Evolutionary conservation across 2,329 filamentous ascomycete species (phyloP).

Genomic region (Epichloe typhina): DNA sequence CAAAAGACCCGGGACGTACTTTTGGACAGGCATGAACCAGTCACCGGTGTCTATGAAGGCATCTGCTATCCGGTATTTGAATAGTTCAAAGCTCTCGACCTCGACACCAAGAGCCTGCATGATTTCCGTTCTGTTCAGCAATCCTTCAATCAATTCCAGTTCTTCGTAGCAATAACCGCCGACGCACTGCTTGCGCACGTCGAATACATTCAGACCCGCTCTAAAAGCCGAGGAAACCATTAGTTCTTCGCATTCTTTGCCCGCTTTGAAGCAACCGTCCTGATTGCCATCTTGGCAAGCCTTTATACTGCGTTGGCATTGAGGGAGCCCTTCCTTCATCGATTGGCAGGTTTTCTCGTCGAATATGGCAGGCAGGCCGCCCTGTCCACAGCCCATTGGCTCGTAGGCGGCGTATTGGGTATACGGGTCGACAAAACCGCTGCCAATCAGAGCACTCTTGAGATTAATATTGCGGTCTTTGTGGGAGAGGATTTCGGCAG

Average conservation of each 20-base stretch:
- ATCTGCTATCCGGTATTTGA: conserved; percentile 84
- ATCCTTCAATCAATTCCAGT: no score
- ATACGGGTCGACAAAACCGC: conserved; percentile 84
- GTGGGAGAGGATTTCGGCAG: conserved; percentile 82
- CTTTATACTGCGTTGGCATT: no score
- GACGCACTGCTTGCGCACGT: no score
- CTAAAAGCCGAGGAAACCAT: no score
- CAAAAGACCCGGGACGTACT: conserved; percentile 70
- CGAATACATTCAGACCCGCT: no score
- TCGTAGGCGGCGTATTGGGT: conserved; percentile 95
- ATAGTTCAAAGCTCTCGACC: conserved; percentile 79
- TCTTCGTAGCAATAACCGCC: no score
- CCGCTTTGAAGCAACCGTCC: no score
- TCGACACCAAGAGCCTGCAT: conserved; percentile 83
- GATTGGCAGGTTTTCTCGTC: no score
- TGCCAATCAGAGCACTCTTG: conserved; percentile 88
- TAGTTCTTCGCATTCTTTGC: no score
- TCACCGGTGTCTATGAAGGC: conserved; percentile 91
- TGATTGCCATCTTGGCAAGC: no score
- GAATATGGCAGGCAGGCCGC: conserved; percentile 29
- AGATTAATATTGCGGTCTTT: conserved; percentile 98
- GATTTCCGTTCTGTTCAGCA: conserved; percentile 36
- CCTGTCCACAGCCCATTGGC: conserved; percentile 94
- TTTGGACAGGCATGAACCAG: conserved; percentile 97
- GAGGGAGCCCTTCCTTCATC: no score